Conservation (phyloP, 148 eudicot genomes). For the Bassia scoparia region DNA sequence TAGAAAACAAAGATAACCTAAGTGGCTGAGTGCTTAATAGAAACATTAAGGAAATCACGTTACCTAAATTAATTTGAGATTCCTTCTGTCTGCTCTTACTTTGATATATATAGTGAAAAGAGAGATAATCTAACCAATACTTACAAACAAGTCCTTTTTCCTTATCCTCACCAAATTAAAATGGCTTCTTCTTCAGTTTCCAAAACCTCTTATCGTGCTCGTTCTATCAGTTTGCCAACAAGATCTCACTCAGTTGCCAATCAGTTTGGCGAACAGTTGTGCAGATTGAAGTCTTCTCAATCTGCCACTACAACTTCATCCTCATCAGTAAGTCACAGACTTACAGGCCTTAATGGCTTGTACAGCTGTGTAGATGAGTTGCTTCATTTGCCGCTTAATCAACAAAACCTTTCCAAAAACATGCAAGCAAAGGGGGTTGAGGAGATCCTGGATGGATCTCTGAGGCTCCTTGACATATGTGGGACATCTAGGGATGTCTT, state of each 20-base stretch:
- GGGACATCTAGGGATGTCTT: constrained; percentile 34
- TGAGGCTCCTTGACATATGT: constrained; percentile 45
- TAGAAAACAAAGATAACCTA: constrained; percentile 22
- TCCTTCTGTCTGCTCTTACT: constrained; percentile 22
- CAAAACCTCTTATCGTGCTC: constrained; percentile 19
- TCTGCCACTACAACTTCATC: constrained; percentile 33
- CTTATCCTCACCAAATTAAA: not conserved
- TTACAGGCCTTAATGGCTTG: constrained; percentile 34
- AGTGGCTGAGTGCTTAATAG: not conserved
- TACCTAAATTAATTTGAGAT: constrained; percentile 17
- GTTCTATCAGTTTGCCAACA: constrained; percentile 41
- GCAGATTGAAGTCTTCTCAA: constrained; percentile 38
- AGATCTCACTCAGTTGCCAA: constrained; percentile 29
- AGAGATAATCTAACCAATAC: constrained; percentile 17
- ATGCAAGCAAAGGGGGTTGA: constrained; percentile 22
- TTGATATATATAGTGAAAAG: constrained; percentile 19
- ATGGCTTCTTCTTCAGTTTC: constrained; percentile 30
- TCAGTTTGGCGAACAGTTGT: constrained; percentile 26
- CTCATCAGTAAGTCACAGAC: constrained; percentile 32
- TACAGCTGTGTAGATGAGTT: constrained; percentile 33
- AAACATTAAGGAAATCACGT: constrained; percentile 1
- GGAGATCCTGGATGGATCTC: constrained; percentile 36
- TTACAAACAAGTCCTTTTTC: constrained; percentile 9
- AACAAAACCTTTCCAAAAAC: constrained; percentile 19
- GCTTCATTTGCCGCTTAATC: constrained; percentile 29